These are phyloP conservation scores for Verticillium isaacii DNA, from an alignment of 2,329 filamentous ascomycete species.

Conservation along the genomic window DNA sequence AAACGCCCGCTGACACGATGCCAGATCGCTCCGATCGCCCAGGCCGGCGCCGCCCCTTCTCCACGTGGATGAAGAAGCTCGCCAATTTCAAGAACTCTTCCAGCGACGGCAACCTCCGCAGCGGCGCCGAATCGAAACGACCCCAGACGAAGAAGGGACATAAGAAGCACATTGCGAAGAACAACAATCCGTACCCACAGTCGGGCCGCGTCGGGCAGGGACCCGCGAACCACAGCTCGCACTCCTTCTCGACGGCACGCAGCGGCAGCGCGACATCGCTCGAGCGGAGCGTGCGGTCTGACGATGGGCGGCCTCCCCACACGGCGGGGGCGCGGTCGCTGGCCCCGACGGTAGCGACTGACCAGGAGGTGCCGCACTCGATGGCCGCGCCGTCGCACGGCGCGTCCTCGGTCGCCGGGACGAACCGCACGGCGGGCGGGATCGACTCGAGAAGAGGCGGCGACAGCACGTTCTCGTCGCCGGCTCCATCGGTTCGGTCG, in stretches of 20 bases:
- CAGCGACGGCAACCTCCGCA: constrained; percentile 38
- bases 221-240: constrained; percentile 33
- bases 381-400: constrained; percentile 53
- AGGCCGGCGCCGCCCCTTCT: constrained; percentile 77
- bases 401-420: constrained; percentile 67
- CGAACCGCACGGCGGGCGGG: constrained; percentile 63
- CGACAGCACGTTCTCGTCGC: constrained; percentile 76
- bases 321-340: constrained; percentile 61
- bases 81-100: constrained; percentile 73
- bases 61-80: constrained; percentile 91
- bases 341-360: constrained; percentile 79
- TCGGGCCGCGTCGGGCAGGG: constrained; percentile 54
- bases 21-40: constrained; percentile 59
- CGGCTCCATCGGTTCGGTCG: constrained; percentile 74
- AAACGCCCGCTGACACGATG: constrained; percentile 24
- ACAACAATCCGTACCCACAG: constrained; percentile 90
- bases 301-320: constrained; percentile 51
- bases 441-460: constrained; percentile 65
- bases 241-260: constrained; percentile 52
- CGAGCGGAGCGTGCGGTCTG: constrained; percentile 54
- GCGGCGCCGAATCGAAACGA: constrained; percentile 26
- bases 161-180: constrained; percentile 59
- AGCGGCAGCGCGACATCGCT: constrained; percentile 51
- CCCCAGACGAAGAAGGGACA: constrained; percentile 32
- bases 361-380: constrained; percentile 70